Conservation (phyloP, 768 basidiomycete genomes). For the Rhodotorula babjevae region DNA sequence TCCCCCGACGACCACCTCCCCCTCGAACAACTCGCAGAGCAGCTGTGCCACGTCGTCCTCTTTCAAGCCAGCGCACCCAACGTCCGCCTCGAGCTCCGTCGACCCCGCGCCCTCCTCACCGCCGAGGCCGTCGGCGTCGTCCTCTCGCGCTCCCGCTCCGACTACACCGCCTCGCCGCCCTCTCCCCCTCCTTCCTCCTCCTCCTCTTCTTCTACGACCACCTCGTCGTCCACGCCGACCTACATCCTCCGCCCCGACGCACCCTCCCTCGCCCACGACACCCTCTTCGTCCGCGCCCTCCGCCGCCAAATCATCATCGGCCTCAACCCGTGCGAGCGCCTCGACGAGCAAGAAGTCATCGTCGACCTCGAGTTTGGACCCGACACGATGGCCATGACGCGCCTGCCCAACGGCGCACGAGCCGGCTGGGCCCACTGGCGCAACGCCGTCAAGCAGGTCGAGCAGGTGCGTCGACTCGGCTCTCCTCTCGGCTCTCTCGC, state of each 20-base stretch:
- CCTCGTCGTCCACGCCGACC: no score
- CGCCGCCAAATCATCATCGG: constrained; percentile 61
- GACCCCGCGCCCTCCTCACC: constrained; percentile 57
- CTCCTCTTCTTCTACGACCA: background rate
- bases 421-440: constrained; percentile 23
- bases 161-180: constrained; percentile 1
- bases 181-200: background rate
- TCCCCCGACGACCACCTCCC: constrained; percentile 31
- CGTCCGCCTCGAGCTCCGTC: constrained; percentile 52
- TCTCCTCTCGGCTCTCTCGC: no score
- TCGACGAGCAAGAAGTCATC: constrained; percentile 60
- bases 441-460: constrained; percentile 13
- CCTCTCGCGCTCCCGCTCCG: constrained; percentile 38
- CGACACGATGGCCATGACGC: constrained; percentile 37
- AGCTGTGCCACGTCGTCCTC: constrained; percentile 51
- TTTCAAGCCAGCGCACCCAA: constrained; percentile 40
- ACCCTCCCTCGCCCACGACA: background rate
- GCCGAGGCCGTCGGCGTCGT: constrained; percentile 53
- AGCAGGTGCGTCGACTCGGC: constrained; percentile 6
- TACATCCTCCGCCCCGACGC: background rate
- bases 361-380: constrained; percentile 50
- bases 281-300: constrained; percentile 52
- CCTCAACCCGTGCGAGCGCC: constrained; percentile 62
- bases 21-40: constrained; percentile 54
- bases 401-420: constrained; percentile 48